Evolutionary conservation across 2,329 filamentous ascomycete genomes (phyloP), one percentile per base, ranked within the genome.

Genomic region (Leptoxyphium fumago): DNA sequence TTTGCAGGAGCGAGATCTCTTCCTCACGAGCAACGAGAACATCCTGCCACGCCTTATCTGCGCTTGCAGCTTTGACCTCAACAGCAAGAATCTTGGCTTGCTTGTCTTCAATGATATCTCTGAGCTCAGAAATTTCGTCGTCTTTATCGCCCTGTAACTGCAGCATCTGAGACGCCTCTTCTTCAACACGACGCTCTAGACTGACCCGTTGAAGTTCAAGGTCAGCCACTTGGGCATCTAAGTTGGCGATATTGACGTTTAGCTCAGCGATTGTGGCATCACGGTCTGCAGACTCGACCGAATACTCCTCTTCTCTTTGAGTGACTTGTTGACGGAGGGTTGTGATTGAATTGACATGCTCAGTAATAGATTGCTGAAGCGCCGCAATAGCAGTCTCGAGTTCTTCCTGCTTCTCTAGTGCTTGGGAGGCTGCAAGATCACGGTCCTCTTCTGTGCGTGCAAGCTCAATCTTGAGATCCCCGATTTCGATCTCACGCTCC

Each of bases 41-140:
- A 42, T 65, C 63, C 45, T 61, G 61, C 49, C 67, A 62, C 21
- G 61, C 60, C 3, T 55, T 56, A 45, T 69, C 67, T 40, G 64
- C 62, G 34, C 57, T 50, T 10, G 48, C 40, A 9, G 58, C 57
- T 42, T 60, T 61, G 41, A 54, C 46, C 42, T 57, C 55, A 10
- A 62, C 52, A 29, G 52, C 44, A 10, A 55, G 45, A 18, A 62
- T 61, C 47, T 61, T 59, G 30, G 45, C 48, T 38, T 61, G 57
- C 52, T 61, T 61, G 44, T 57, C 58, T 15, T 42, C 43, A 43
- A 63, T 53, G n/a, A 44, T 48, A 10, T 45, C 43, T 42, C 58
- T 53, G 43, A 60, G 51, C 2, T 42, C 38, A 8, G 55, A 52
- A 45, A 63, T 60, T 43, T 61, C 55, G 39, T 58, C 58, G 7